Percentiles rank a stretch among this genome's conserved stretches.
phyloP scores from a whole-genome alignment of 805 yeast genomes.

The Cyberlindnera maritima region DNA sequence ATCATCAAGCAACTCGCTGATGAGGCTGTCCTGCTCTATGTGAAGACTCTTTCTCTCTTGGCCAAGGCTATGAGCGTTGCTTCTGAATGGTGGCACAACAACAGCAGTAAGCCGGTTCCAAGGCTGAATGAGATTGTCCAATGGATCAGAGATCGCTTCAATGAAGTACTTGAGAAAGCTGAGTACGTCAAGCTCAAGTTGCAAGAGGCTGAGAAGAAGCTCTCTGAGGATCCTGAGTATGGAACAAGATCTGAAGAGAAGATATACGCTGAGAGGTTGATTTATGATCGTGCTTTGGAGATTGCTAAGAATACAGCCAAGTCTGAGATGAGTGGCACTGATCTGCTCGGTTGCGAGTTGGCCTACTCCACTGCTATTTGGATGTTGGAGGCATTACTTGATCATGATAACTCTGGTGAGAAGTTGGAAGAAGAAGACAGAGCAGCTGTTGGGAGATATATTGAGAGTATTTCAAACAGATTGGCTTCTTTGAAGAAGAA shows the following conservation, averaged over 20 bases:
- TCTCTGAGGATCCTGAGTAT: constrained; percentile 17
- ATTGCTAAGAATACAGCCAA: constrained; percentile 90
- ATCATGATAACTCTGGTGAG: constrained; percentile 33
- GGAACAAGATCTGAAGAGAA: constrained; percentile 11
- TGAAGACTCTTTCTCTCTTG: constrained; percentile 76
- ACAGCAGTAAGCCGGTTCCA: constrained; percentile 38
- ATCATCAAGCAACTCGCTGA: constrained; percentile 59
- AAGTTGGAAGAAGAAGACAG: constrained; percentile 70
- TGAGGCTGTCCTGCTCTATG: constrained; percentile 83
- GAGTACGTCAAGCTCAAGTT: constrained; percentile 66
- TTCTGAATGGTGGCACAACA: constrained; percentile 82
- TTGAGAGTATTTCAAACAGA: constrained; percentile 78
- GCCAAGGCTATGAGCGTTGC: constrained; percentile 87
- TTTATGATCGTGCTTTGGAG: constrained; percentile 92
- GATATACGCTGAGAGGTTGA: constrained; percentile 75
- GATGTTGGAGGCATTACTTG: constrained; percentile 90
- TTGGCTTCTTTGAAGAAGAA: constrained; percentile 68
- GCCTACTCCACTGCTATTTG: constrained; percentile 90
- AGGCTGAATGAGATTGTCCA: constrained; percentile 60
- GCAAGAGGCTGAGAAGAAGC: constrained; percentile 44
- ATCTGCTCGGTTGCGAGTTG: constrained; percentile 73
- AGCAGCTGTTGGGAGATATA: constrained; percentile 74
- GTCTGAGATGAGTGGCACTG: constrained; percentile 70
- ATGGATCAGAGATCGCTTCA: constrained; percentile 87
- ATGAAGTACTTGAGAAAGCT: constrained; percentile 86